These are phyloP conservation scores for Trametes meyenii DNA, from an alignment of 768 basidiomycete species.

Conservation along the genomic window DNA sequence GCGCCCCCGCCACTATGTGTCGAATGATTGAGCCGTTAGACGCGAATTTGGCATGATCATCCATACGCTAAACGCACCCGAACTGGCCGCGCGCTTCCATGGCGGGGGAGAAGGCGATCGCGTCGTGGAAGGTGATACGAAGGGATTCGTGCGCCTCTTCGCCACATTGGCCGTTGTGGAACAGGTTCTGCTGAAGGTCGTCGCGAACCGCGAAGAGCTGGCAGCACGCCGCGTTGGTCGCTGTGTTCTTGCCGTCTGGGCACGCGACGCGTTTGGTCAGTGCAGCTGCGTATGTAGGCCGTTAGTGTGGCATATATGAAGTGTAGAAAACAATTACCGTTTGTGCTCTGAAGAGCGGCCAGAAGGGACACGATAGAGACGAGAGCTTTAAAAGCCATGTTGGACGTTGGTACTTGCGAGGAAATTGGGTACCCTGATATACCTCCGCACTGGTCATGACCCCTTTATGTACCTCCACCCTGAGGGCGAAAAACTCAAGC, in stretches of 20 bases:
- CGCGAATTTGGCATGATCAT: background rate
- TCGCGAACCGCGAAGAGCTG: constrained; percentile 36
- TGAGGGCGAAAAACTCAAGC: background rate
- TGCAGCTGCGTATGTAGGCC: constrained; percentile 17
- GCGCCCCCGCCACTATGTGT: constrained; percentile 27
- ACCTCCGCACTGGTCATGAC: too few relatives aligned
- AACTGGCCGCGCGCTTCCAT: constrained; percentile 14
- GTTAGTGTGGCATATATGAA: background rate
- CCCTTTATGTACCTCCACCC: background rate
- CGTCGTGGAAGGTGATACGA: constrained; percentile 34
- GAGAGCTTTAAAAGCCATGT: constrained; percentile 29
- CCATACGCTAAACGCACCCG: constrained; percentile 13
- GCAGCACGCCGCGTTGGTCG: constrained; percentile 37
- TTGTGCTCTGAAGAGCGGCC: constrained; percentile 21
- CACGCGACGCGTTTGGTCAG: constrained; percentile 32
- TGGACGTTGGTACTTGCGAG: background rate
- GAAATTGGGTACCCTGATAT: background rate
- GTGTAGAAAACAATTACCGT: constrained; percentile 9
- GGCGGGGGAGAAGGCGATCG: constrained; percentile 22
- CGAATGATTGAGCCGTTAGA: background rate
- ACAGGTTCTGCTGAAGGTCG: constrained; percentile 34
- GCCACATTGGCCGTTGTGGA: constrained; percentile 35
- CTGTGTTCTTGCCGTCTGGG: constrained; percentile 35
- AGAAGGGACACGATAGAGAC: constrained; percentile 22
- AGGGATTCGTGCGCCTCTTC: constrained; percentile 36